Base-by-base conservation (phyloP, 805 yeast species). In the Teunomyces pallodes region DNA sequence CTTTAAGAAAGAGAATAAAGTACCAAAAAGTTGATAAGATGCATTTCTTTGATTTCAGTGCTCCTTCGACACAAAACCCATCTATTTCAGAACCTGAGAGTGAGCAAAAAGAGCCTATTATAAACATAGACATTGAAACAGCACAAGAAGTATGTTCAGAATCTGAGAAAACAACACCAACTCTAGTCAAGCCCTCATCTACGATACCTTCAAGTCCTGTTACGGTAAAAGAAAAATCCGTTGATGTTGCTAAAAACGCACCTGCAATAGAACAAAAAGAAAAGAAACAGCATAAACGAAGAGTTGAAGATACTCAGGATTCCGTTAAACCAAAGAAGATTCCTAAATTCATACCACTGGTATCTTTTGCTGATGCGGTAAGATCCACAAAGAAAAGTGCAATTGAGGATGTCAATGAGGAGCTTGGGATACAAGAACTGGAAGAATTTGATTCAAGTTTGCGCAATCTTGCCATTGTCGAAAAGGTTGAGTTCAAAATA, bases 381-480 rank as follows among this genome's bases (percentile, higher is more conserved):
- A 52, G 53, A 38, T 53, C 55, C 24, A 54, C 70, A 5, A 67
- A 64, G 49, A 52, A 56, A 43, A 46, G 54, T 36, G 65, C 64
- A 12, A 50, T 53, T 5, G 52, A 55, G n/a, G 42, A 48, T 3
- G 50, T 62, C 12, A 57, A 60, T n/a, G 50, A 55, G 33, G 64
- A 62, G 38, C 54, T 66, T 6, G 73, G 70, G 2, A 49, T 64
- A 5, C 55, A 54, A 3, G 60, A 65, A 1, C 61, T 45, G 8
- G 64, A 59, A 1, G 66, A 72, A 1, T 57, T 67, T 6, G 60
- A 60, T 10, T 48, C 57, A 14, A 38, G 35, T 26, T 53, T 73
- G 9, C 54, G 59, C 9, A 59, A 70, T 43, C 46, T 74, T 14
- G 70, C 72, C 0, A 61, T 73, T 13, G 70, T 73, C 2, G 76